Percentiles rank a stretch among this genome's conserved stretches.
Conservation (phyloP, 805 yeast genomes). For the Candida parachauliodes region DNA sequence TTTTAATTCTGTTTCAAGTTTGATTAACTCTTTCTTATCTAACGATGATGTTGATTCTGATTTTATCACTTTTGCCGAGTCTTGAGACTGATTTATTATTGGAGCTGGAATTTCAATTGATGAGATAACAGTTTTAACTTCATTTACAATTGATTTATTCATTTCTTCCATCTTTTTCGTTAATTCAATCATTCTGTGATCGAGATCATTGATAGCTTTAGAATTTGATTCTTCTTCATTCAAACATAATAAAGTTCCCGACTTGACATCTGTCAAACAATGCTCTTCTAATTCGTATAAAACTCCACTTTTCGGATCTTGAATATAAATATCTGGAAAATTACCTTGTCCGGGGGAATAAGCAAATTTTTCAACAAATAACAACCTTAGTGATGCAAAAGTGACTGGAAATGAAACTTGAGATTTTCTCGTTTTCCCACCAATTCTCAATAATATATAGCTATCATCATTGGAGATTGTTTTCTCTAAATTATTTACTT, state of each 20-base stretch:
- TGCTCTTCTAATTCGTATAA: slow-evolving; percentile 80
- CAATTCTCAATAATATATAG: slow-evolving; percentile 47
- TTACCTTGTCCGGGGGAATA: slow-evolving; percentile 68
- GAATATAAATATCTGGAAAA: slow-evolving; percentile 77
- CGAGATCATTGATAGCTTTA: slow-evolving; percentile 17
- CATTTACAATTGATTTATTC: slow-evolving; percentile 12
- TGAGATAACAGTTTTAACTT: slow-evolving; percentile 17
- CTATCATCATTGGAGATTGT: background rate
- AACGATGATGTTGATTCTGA: slow-evolving; percentile 3
- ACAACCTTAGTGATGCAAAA: slow-evolving; percentile 53
- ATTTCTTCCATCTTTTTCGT: slow-evolving; percentile 16
- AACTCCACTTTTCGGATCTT: slow-evolving; percentile 55
- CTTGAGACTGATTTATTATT: slow-evolving; percentile 1
- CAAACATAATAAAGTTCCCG: slow-evolving; percentile 59
- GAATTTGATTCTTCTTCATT: slow-evolving; percentile 40
- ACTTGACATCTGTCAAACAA: slow-evolving; percentile 51
- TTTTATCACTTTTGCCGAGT: background rate
- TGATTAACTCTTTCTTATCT: slow-evolving; percentile 30
- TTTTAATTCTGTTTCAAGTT: slow-evolving; percentile 56
- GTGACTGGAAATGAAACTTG: slow-evolving; percentile 43
- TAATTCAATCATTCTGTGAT: slow-evolving; percentile 16
- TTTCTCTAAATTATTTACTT: too few relatives aligned
- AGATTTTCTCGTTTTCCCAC: slow-evolving; percentile 55
- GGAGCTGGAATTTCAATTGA: slow-evolving; percentile 20
- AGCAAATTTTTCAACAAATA: slow-evolving; percentile 85